phyloP scores from a whole-genome alignment of 768 basidiomycete species.

The Pholiota microspora region DNA sequence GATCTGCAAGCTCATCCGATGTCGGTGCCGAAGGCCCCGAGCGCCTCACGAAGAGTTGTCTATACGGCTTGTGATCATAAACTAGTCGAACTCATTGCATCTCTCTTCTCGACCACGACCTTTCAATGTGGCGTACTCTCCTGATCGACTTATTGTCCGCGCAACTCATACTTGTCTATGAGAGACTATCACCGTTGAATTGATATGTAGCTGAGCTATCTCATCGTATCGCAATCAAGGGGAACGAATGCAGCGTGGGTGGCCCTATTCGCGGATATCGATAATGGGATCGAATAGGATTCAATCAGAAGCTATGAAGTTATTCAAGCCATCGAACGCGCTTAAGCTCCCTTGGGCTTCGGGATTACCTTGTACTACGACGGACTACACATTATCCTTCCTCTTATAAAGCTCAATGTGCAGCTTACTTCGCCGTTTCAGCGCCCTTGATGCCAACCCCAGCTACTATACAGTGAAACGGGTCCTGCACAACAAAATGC shows the following conservation, averaged over 20 bases:
- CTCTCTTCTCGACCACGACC: too few species aligned
- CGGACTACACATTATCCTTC: neutral
- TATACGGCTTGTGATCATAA: too few species aligned
- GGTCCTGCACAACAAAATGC: neutral
- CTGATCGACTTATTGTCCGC: too few species aligned
- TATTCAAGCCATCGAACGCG: neutral
- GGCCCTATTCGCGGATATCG: neutral
- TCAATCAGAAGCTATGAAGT: neutral
- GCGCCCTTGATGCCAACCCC: neutral
- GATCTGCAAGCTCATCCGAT: too few species aligned
- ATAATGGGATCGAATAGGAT: neutral
- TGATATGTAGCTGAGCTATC: neutral
- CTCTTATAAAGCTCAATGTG: neutral
- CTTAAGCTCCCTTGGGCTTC: constrained; percentile 1
- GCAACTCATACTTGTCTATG: too few species aligned
- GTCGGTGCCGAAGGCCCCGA: too few species aligned
- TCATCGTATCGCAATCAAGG: neutral
- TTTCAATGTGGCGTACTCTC: too few species aligned
- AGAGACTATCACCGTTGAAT: too few species aligned
- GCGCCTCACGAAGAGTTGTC: too few species aligned
- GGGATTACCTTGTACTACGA: neutral
- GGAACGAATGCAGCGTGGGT: neutral
- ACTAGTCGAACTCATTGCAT: too few species aligned
- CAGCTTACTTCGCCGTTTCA: neutral
- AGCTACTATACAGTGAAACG: neutral